phyloP scores from a whole-genome alignment of 2,329 filamentous ascomycete species.

The Ceratocystis diversiconidia region DNA sequence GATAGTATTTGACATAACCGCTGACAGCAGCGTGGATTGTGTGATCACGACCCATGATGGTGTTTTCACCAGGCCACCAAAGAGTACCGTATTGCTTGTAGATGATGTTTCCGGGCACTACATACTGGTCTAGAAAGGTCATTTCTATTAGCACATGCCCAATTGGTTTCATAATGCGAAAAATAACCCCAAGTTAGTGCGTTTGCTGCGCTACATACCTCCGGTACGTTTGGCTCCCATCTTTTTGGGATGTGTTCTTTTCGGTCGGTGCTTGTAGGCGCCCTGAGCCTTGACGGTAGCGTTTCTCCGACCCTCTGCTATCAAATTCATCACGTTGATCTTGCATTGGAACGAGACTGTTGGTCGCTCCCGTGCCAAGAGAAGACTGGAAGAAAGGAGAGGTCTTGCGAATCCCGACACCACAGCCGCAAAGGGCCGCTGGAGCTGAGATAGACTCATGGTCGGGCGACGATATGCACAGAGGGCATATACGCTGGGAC shows the following conservation, averaged over 20 bases:
- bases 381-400: constrained; percentile 15
- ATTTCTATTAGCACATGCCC: neutral
- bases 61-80: constrained; percentile 94
- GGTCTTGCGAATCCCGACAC: constrained; percentile 23
- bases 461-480: neutral
- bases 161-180: neutral
- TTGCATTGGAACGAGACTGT: constrained; percentile 16
- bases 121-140: constrained; percentile 57
- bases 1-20: constrained; percentile 95
- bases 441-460: constrained; percentile 26
- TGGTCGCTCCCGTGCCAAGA: constrained; percentile 20
- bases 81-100: constrained; percentile 90
- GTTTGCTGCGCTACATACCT: constrained; percentile 38
- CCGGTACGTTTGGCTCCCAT: constrained; percentile 87
- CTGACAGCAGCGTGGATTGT: constrained; percentile 76
- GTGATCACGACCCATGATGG: constrained; percentile 87
- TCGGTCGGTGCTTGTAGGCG: constrained; percentile 49
- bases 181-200: too few species aligned
- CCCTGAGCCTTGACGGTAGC: constrained; percentile 51
- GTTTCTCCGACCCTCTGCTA: constrained; percentile 34
- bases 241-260: constrained; percentile 58
- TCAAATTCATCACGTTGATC: constrained; percentile 18
- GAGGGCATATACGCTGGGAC: neutral
- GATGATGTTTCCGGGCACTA: constrained; percentile 92
- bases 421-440: constrained; percentile 33